phyloP scores from a whole-genome alignment of 1,139 yeast genomes.

The Trichomonascaceae sp. region DNA sequence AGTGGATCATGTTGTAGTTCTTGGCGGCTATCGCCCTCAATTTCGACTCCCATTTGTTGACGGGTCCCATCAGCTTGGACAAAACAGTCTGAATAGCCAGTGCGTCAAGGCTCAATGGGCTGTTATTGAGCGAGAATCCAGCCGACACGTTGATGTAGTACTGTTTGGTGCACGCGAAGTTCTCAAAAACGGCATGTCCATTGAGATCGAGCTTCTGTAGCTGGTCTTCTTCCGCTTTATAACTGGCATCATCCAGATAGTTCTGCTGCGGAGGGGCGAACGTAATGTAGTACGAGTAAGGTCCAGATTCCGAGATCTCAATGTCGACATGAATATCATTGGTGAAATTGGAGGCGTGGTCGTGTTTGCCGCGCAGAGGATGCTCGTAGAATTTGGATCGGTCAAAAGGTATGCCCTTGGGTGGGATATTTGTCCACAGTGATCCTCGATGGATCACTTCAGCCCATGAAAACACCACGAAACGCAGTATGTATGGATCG shows the following conservation, averaged over 20 bases:
- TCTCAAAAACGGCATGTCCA: neutral
- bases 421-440: constrained; percentile 67
- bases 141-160: constrained; percentile 78
- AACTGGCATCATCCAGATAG: constrained; percentile 8
- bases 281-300: constrained; percentile 41
- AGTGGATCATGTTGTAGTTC: constrained; percentile 91
- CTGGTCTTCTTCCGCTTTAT: constrained; percentile 4
- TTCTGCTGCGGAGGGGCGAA: constrained; percentile 16
- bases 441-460: constrained; percentile 57
- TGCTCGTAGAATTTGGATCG: constrained; percentile 43
- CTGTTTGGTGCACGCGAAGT: constrained; percentile 32
- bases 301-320: constrained; percentile 60
- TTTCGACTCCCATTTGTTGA: constrained; percentile 48
- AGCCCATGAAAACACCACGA: constrained; percentile 65
- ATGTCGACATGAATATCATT: constrained; percentile 47
- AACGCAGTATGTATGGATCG: constrained; percentile 37
- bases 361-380: constrained; percentile 21
- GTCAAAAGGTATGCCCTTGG: constrained; percentile 33
- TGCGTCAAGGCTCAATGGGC: constrained; percentile 60
- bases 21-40: constrained; percentile 51
- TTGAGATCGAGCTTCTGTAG: no score
- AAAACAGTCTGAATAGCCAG: constrained; percentile 75
- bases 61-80: constrained; percentile 81
- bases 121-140: constrained; percentile 42
- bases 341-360: constrained; percentile 23